These are phyloP conservation scores for Linanthus parryae DNA, from an alignment of 148 eudicot species.

Conservation along the genomic window DNA sequence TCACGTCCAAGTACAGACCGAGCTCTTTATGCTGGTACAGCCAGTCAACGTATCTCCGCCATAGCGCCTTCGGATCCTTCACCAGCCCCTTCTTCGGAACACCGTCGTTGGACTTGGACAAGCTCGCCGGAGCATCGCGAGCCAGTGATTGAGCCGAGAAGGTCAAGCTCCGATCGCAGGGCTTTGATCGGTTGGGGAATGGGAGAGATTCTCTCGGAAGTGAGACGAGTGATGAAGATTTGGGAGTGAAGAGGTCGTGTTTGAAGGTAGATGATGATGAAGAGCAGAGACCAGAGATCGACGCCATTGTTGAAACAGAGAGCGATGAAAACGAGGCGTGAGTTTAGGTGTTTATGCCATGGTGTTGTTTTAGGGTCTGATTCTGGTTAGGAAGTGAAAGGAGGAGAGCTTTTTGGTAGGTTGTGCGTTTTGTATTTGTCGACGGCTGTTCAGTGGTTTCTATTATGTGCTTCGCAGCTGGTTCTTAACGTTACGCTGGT, in stretches of 20 bases:
- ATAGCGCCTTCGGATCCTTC: slow-evolving; percentile 56
- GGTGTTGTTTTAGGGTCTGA: not conserved
- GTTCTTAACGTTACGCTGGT: too few relatives aligned
- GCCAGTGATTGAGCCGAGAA: slow-evolving; percentile 29
- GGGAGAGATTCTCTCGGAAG: slow-evolving; percentile 12
- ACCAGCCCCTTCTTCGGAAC: slow-evolving; percentile 24
- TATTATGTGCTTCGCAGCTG: too few relatives aligned
- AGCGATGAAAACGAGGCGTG: slow-evolving; percentile 11
- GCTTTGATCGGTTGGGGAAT: slow-evolving; percentile 15
- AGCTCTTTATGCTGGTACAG: slow-evolving; percentile 90
- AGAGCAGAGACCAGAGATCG: slow-evolving; percentile 46
- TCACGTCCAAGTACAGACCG: slow-evolving; percentile 85
- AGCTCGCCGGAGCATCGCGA: slow-evolving; percentile 30
- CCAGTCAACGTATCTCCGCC: slow-evolving; percentile 84
- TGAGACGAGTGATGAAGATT: slow-evolving; percentile 11
- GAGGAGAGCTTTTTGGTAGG: not conserved
- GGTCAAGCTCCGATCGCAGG: not conserved
- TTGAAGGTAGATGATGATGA: slow-evolving; percentile 30
- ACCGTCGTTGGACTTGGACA: slow-evolving; percentile 8
- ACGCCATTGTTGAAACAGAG: slow-evolving; percentile 28
- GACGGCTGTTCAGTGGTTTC: too few relatives aligned
- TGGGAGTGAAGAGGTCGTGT: slow-evolving; percentile 10
- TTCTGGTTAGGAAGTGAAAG: not conserved
- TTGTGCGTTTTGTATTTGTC: too few relatives aligned
- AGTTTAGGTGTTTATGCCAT: not conserved